Percentiles rank a stretch among this genome's conserved stretches.
Conservation (phyloP, 2,329 filamentous ascomycete species). For the Fusarium sp. region DNA sequence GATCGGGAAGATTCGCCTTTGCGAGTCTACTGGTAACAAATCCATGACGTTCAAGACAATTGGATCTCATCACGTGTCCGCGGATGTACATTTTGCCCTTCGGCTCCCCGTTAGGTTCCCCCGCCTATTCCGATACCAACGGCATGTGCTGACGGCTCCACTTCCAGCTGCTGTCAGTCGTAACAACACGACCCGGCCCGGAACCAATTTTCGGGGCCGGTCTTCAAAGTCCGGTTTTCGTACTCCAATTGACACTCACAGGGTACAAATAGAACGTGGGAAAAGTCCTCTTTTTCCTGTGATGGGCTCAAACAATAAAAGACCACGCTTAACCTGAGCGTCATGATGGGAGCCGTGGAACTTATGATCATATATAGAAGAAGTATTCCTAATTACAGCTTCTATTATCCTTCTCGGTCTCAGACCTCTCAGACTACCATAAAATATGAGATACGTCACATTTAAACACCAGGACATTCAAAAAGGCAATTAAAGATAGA, state of each 20-base stretch:
- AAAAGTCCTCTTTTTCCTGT: neutral
- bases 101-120: conserved; percentile 24
- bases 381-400: neutral
- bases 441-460: neutral
- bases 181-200: conserved; percentile 9
- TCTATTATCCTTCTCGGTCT: neutral
- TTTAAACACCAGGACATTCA: neutral
- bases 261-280: neutral
- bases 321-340: neutral
- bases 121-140: conserved; percentile 19
- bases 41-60: conserved; percentile 34
- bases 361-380: neutral
- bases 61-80: conserved; percentile 35
- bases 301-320: neutral
- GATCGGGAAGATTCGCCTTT: conserved; percentile 31
- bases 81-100: conserved; percentile 35
- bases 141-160: conserved; percentile 34
- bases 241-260: neutral
- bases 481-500: neutral
- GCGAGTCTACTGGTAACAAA: neutral
- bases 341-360: neutral
- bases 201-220: conserved; percentile 23
- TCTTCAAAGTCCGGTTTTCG: conserved; percentile 30
- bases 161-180: neutral
- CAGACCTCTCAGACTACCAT: neutral